These are phyloP conservation scores for Petunia axillaris DNA, from an alignment of 257 asterid species.

Conservation along the genomic window DNA sequence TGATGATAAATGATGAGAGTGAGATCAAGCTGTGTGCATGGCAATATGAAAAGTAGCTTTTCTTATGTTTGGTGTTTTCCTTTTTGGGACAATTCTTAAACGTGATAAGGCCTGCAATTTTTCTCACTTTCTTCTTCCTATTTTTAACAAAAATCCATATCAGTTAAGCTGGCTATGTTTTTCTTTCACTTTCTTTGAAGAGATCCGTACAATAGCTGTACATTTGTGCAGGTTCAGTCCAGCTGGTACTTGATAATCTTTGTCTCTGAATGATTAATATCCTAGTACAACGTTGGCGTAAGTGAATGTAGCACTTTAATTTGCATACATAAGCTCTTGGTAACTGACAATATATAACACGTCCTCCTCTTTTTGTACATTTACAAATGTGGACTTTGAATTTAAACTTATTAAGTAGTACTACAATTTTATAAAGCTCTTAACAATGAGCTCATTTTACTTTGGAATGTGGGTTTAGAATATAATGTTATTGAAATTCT, in stretches of 20 bases:
- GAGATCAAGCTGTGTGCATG: conserved; percentile 28
- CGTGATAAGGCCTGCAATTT: conserved; percentile 20
- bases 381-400: too few relatives aligned
- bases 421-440: too few relatives aligned
- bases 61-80: not conserved
- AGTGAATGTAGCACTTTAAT: too few relatives aligned
- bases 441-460: too few relatives aligned
- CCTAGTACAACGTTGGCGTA: too few relatives aligned
- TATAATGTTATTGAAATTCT: too few relatives aligned
- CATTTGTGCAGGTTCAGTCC: not conserved
- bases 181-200: not conserved
- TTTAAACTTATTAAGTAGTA: too few relatives aligned
- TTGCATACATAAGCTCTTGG: too few relatives aligned
- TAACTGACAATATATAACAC: too few relatives aligned
- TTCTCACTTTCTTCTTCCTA: conserved; percentile 12
- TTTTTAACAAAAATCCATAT: conserved; percentile 29
- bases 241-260: not conserved
- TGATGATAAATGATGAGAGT: not conserved
- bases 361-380: too few relatives aligned
- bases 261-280: not conserved
- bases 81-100: conserved; percentile 27
- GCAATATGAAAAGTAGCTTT: conserved; percentile 21
- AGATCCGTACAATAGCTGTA: conserved; percentile 2
- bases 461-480: too few relatives aligned
- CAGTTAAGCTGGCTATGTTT: conserved; percentile 28